Evolutionary conservation across 495 filamentous ascomycete species (phyloP), one percentile per base, ranked within the genome.

Genomic region (Bryoglossum gracile): DNA sequence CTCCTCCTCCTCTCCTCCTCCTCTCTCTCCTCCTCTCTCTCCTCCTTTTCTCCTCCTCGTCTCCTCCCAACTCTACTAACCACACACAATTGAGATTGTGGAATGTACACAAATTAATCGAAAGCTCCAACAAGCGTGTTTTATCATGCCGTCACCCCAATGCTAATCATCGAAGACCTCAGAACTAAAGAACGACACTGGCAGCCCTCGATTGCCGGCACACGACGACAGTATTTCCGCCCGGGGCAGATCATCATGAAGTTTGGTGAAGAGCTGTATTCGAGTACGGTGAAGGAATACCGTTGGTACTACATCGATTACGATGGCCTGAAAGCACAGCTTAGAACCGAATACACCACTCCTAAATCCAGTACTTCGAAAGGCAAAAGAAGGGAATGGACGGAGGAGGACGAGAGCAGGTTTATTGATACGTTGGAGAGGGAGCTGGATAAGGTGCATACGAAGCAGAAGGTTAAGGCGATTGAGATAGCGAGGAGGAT

Each of bases 251-350:
- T 76, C 68, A 65, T 62, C 64, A 71, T 68, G 71, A 97, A 94
- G 73, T 99, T 99, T 76, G 92, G 92, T 62, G 85, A 94, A 64
- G 89, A 97, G 72, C 80, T 99, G 52, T 85, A 84, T 33, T 88
- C 86, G 49, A 95, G 89, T 54, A 78, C 94, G 59, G 89, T 97
- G 67, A 85, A 84, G 70, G 92, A 96, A 65, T 98, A 89, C 70
- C 81, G 86, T 65, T 94, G 87, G 76, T 85, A 94, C 73, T 99
- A 97, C 70, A 96, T 99, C 67, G 82, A 84, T 65, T 99, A 99
- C 67, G 89, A 97, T 56, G 86, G 84, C 50, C 78, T 99, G 38
- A 99, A 99, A 68, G 71, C 72, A 55, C 81, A 86, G 53, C 81
- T 99, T 50, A 94, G 91, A 64, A 82, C 74, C 25, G 74, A 79